Conservation (phyloP, 768 basidiomycete species). For the Lactarius deliciosus region DNA sequence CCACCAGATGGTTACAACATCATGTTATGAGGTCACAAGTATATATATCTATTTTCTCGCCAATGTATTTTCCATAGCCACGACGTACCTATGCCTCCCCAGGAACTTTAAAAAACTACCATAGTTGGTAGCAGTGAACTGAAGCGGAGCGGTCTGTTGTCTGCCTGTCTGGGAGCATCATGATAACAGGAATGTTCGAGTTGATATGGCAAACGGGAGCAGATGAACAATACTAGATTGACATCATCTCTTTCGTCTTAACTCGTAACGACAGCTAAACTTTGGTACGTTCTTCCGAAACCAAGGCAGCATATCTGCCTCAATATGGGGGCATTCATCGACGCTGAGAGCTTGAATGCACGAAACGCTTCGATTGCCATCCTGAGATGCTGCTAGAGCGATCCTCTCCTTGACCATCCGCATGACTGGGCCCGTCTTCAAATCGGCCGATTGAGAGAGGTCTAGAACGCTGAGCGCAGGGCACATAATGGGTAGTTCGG, state of each 20-base stretch:
- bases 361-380: constrained; percentile 14
- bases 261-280: constrained; percentile 26
- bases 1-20: too few species aligned
- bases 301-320: constrained; percentile 27
- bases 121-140: too few species aligned
- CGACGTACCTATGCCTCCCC: too few species aligned
- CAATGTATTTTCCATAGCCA: too few species aligned
- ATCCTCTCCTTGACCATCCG: constrained; percentile 25
- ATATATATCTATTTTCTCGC: too few species aligned
- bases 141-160: too few species aligned
- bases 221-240: not conserved
- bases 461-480: constrained; percentile 24
- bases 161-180: too few species aligned
- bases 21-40: too few species aligned
- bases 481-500: constrained; percentile 23
- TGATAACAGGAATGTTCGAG: too few species aligned
- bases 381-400: constrained; percentile 8
- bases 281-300: constrained; percentile 23
- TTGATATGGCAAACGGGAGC: not conserved
- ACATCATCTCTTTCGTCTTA: constrained; percentile 17
- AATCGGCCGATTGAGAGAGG: constrained; percentile 18
- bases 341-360: constrained; percentile 18
- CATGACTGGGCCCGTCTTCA: constrained; percentile 27
- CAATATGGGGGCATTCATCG: constrained; percentile 27
- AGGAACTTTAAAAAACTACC: too few species aligned